Evolutionary conservation across 2,329 filamentous ascomycete genomes (phyloP).

Genomic region (Corynespora cassiicola): DNA sequence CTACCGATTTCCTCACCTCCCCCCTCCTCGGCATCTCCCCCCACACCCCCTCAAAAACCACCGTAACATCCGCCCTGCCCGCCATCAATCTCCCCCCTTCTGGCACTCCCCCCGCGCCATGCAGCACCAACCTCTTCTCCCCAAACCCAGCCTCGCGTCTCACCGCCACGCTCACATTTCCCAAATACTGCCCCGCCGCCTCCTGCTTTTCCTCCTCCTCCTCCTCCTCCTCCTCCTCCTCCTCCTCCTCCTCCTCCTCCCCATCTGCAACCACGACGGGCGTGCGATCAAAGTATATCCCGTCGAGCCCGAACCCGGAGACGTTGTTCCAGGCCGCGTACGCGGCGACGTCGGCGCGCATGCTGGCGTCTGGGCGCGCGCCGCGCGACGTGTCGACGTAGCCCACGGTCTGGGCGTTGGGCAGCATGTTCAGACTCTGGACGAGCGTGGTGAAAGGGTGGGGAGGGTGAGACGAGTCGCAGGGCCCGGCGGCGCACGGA

Average conservation of each 20-base stretch:
- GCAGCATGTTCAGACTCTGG: conserved; percentile 44
- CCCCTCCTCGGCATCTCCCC: conserved; percentile 14
- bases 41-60: conserved; percentile 32
- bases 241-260: too few species aligned
- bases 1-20: conserved; percentile 13
- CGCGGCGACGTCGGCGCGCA: conserved; percentile 50
- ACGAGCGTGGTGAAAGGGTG: conserved; percentile 51
- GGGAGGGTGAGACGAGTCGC: conserved; percentile 48
- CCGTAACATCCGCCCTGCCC: conserved; percentile 23
- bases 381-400: conserved; percentile 59
- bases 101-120: conserved; percentile 29
- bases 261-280: conserved; percentile 31
- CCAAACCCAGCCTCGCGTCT: conserved; percentile 20
- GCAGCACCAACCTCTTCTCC: conserved; percentile 21
- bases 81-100: conserved; percentile 18
- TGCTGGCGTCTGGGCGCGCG: conserved; percentile 17
- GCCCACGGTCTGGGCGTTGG: conserved; percentile 57
- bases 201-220: too few species aligned
- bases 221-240: too few species aligned
- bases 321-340: conserved; percentile 56
- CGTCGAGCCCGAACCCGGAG: conserved; percentile 43
- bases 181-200: conserved; percentile 25
- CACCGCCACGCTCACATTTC: conserved; percentile 28
- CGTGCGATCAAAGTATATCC: conserved; percentile 60
- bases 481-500: conserved; percentile 53